Base-by-base conservation (phyloP, 306 rosid species). In the Prunus persica region DNA sequence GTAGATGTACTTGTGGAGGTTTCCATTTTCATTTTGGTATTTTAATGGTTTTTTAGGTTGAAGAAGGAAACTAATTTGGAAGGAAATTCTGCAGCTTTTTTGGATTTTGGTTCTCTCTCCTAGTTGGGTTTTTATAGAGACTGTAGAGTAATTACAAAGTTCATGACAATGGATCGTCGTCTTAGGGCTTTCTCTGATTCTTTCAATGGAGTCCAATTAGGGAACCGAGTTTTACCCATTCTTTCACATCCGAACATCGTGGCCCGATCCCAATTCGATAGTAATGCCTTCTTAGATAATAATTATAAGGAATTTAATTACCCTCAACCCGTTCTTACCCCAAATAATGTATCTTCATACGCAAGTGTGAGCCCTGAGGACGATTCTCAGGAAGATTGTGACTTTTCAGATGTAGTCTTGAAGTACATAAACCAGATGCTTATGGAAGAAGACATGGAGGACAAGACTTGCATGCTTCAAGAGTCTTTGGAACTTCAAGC, bases 371-470 rank as follows among this genome's bases (percentile, higher is more conserved):
- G 80, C 54, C 88, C 74, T 0, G 97, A 85, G 78, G 97, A 89
- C 10, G 90, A 86, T 85, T 91, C 85, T 27, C 86, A 79, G 2
- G 99, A 96, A 79, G 97, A 92, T 6, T 96, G 93, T 76, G 99
- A 96, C 57, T 96, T 96, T 84, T 91, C 98, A 22, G 97, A 96
- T 89, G 80, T 84, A 3, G 86, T 91, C 82, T 88, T 96, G 87
- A 76, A 77, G 11, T 96, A 87, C 84, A 96, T 96, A 63, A 91
- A 68, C 84, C 96, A 91, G 86, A 96, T 92, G 74, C 99, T 96
- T 20, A 96, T 96, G 99, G 98, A 96, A 74, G 98, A 92, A 82
- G 99, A 92, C 73, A 78, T 91, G 88, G 99, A 92, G 78, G 99
- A 91, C 55, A 92, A 86, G 86, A 83, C 89, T 47, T 89, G 96